These are phyloP conservation scores for Ulvella scutata DNA, from an alignment of 139 green algal genomes.

Conservation along the genomic window DNA sequence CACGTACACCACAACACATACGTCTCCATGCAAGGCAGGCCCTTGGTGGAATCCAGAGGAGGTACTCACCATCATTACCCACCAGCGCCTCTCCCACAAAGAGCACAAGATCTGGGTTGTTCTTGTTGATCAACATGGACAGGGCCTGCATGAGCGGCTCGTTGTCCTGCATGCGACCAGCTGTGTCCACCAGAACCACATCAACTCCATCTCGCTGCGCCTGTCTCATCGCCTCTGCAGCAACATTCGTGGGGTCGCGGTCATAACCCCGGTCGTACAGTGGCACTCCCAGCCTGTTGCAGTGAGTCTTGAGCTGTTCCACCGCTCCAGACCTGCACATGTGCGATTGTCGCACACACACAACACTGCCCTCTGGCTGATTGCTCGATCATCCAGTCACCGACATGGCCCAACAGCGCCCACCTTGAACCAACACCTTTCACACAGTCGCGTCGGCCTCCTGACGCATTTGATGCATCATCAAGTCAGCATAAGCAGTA, in stretches of 20 bases:
- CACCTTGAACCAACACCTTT: too few relatives aligned
- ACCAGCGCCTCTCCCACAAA: constrained; percentile 99
- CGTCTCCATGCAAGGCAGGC: too few relatives aligned
- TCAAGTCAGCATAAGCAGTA: too few relatives aligned
- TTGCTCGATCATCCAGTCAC: too few relatives aligned
- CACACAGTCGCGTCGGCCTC: too few relatives aligned
- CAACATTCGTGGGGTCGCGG: constrained; percentile 90
- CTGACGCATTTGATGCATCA: too few relatives aligned
- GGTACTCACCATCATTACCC: constrained; percentile 88
- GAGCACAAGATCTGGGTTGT: constrained; percentile 87
- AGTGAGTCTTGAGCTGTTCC: constrained; percentile 97
- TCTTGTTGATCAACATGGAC: constrained; percentile 81
- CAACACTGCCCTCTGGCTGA: too few relatives aligned
- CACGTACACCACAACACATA: too few relatives aligned
- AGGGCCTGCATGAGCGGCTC: constrained; percentile 98
- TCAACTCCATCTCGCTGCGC: constrained; percentile 62
- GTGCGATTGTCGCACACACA: too few relatives aligned
- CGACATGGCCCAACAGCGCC: too few relatives aligned
- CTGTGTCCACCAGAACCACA: constrained; percentile 97
- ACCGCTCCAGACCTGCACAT: constrained; percentile 63
- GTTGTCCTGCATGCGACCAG: constrained; percentile 94
- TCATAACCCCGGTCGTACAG: constrained; percentile 98
- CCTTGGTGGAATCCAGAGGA: too few relatives aligned
- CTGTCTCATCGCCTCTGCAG: constrained; percentile 70
- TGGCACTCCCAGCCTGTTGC: constrained; percentile 56